Evolutionary conservation across 331 rosid genomes (phyloP), one percentile per base, ranked within the genome.

Genomic region (Malus hybrid): DNA sequence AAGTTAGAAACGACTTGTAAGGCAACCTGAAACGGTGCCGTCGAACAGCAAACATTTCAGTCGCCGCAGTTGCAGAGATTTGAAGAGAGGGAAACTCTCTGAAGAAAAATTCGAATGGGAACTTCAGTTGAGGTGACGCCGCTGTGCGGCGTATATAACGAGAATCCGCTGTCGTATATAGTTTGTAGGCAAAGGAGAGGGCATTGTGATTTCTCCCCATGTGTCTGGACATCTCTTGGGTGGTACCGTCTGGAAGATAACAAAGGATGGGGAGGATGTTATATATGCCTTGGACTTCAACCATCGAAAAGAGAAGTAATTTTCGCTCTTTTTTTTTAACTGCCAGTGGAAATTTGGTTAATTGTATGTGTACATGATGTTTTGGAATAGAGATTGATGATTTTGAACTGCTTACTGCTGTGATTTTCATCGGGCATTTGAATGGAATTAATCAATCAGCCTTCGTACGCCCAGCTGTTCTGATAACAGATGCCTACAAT

Each of bases 201-300:
- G 97, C 71, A 90, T 94, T 71, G 96, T 94, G 73, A 92, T 94
- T 82, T 93, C 99, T 1, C 96, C 97, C 46, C 97, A 90, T 66
- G 92, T 83, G 88, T 96, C 97, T 66, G 99, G 99, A 61, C 99
- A 94, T 87, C 88, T 94, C 31, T 85, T 94, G 89, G 99, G 99
- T 72, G 99, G 99, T 59, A 89, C 93, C n/a, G 80, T 87, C 28
- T 94, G 99, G 99, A 94, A 89, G 86, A 92, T 94, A 71, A 92
- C 99, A 19, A 94, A 94, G 84, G 99, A 94, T 77, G 97, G 99
- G 1, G 99, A 94, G 74, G 99, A 94, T 52, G 93, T 94, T 80
- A 86, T 94, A 77, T 94, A 94, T 84, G 99, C 99, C 55, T 97
- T 94, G 70, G 99, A 94, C 80, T 94, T 90, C 73, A 94, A 94